Evolutionary conservation across 1,284 basidiomycete genomes (phyloP), one percentile per base, ranked within the genome.

Genomic region (Cutaneotrichosporon curvatum): DNA sequence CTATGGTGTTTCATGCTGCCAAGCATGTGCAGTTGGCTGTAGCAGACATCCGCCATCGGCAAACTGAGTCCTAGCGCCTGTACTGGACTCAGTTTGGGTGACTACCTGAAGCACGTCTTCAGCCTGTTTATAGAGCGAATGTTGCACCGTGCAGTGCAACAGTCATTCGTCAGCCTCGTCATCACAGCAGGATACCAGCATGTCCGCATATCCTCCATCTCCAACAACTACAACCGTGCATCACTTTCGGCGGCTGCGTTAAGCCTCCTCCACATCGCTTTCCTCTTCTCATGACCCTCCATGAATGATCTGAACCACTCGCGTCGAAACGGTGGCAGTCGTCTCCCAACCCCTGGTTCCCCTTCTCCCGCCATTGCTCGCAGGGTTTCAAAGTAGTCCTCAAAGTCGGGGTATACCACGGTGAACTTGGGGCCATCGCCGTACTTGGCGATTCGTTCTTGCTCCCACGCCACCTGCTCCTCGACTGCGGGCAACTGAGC

Each of bases 401-500:
- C 48, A 19, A 42, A 50, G 36, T 50, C 30, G 16, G 48, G 48
- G 14, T 8, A 22, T 10, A 45, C 15, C 4, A 42, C 12, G 11
- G 36, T 22, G 36, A 50, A 50, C 30, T 5, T 32, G 2, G 36
- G 22, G 9, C 48, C 43, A 37, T 50, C 43, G 19, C 48, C 48
- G 11, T 25, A 19, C n/a, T 18, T 19, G 10, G 11, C n/a, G 20
- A 50, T 37, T 4, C 48, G 21, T 2, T 45, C 48, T 4, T 22
- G 30, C 19, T 50, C 48, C 48, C 48, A 50, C 11, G 2, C 12
- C 6, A 15, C 18, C 36, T 42, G 40, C 33, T 50, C 48, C 7
- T 33, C 28, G 1, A 34, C 11, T 2, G 40, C 25, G 12, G 66
- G 66, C 16, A 68, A 47, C 1, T 46, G 40, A 3, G 65, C 63